A percentile compares a stretch with the other conserved stretches of the same genome.
phyloP scores from a whole-genome alignment of 73 alveolate genomes.

The Paramecium sonneborni region DNA sequence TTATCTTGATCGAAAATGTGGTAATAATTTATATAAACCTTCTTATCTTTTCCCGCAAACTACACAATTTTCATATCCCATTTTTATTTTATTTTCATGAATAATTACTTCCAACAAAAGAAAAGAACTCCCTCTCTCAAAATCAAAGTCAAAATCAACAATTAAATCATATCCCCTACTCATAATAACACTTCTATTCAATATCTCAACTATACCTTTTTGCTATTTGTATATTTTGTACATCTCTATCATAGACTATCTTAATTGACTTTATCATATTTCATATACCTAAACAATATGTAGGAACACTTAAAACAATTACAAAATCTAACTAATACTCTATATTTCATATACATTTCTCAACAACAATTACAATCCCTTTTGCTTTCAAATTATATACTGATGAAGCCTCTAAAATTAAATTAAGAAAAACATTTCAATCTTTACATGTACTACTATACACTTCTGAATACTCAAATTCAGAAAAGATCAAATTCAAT shows the following conservation, averaged over 20 bases:
- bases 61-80: neutral
- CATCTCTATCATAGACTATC: neutral
- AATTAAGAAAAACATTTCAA: constrained; percentile 13
- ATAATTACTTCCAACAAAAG: constrained; percentile 6
- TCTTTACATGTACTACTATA: neutral
- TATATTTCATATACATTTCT: neutral
- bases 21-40: neutral
- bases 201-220: neutral
- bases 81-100: neutral
- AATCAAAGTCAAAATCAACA: neutral
- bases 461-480: neutral
- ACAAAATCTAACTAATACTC: neutral
- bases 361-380: neutral
- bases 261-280: neutral
- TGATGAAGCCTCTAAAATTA: neutral
- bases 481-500: constrained; percentile 16
- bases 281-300: neutral
- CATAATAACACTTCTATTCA: neutral
- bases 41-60: constrained; percentile 31
- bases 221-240: neutral
- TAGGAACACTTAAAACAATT: neutral
- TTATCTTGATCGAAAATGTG: neutral
- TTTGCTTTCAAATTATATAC: neutral
- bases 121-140: neutral
- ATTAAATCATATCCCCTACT: neutral